These are phyloP conservation scores for Blastobotrys aristatus DNA, from an alignment of 1,139 yeast species.

Conservation along the genomic window DNA sequence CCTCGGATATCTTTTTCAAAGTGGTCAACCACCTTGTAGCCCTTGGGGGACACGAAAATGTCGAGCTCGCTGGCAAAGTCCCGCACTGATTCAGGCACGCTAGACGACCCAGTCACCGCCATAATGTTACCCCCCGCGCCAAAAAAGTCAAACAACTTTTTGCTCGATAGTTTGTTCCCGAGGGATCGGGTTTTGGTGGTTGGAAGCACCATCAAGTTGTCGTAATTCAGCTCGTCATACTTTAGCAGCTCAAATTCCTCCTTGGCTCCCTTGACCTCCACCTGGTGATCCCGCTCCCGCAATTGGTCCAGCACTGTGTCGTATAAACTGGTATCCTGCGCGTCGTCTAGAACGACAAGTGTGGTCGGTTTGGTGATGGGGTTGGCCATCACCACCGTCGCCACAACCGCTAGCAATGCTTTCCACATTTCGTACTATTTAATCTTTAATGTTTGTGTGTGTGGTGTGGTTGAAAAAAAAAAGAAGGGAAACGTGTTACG, in stretches of 20 bases:
- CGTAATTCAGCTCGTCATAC: slow-evolving; percentile 44
- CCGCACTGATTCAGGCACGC: slow-evolving; percentile 66
- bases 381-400: slow-evolving; percentile 17
- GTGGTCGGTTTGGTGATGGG: slow-evolving; percentile 23
- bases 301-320: slow-evolving; percentile 32
- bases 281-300: slow-evolving; percentile 31
- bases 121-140: slow-evolving; percentile 70
- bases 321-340: slow-evolving; percentile 25
- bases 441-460: not conserved
- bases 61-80: slow-evolving; percentile 75
- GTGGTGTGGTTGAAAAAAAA: not conserved
- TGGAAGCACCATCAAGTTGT: slow-evolving; percentile 55
- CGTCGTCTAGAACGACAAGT: slow-evolving; percentile 27
- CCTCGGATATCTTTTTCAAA: slow-evolving; percentile 38
- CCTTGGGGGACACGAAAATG: slow-evolving; percentile 76
- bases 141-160: slow-evolving; percentile 49
- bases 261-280: slow-evolving; percentile 29
- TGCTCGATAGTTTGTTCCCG: slow-evolving; percentile 41
- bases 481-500: too few relatives aligned
- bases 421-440: slow-evolving; percentile 5
- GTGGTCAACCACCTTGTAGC: slow-evolving; percentile 61
- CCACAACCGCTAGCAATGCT: not conserved
- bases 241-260: slow-evolving; percentile 38
- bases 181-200: slow-evolving; percentile 35
- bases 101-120: slow-evolving; percentile 50